Base-by-base conservation (phyloP, 176 grass and related monocot genomes). In the Oryza rufipogon region DNA sequence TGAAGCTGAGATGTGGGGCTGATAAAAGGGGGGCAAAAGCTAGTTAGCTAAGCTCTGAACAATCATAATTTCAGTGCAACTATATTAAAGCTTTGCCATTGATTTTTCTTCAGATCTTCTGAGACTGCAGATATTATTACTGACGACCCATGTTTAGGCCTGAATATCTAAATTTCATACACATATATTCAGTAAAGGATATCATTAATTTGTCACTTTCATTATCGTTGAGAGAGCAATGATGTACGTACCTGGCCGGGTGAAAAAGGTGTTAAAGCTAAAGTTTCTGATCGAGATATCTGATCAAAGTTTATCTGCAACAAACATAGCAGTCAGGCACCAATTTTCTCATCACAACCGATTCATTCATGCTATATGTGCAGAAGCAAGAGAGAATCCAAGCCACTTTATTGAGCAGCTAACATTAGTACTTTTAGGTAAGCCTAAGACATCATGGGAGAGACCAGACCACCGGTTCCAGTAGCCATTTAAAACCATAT, bases 371-470 rank as follows among this genome's bases (percentile, higher is more conserved):
- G 58, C 46, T 36, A 36, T 16, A 61, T 10, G 32, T 26, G 66
- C 33, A 72, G 76, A 69, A 61, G 52, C 66, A 33, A 10, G 6
- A 14, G 25, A 65, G 76, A 68, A 73, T 46, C 68, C 5, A 36
- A 36, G 14, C 49, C 49, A 15, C 36, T 73, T 84, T 11, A 77
- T 15, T 34, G 28, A 39, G 45, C 71, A 36, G 72, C 19, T 13
- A 63, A 23, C 44, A 7, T n/a, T 7, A 48, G 7, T 28, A 6
- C 32, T 68, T 73, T 33, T 88, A 79, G 87, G 87, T 80, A 69
- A 73, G 87, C 61, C 61, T 68, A 36, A 38, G 58, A 67, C 87
- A 84, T 88, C 81, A 88, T 1, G 4, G 4, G 70, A 47, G 41
- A 63, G 8, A 61, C 47, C 51, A 61, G 8, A 23, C 47, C 64